Evolutionary conservation across 257 asterid species (phyloP).

Genomic region (Nicotiana paniculata): DNA sequence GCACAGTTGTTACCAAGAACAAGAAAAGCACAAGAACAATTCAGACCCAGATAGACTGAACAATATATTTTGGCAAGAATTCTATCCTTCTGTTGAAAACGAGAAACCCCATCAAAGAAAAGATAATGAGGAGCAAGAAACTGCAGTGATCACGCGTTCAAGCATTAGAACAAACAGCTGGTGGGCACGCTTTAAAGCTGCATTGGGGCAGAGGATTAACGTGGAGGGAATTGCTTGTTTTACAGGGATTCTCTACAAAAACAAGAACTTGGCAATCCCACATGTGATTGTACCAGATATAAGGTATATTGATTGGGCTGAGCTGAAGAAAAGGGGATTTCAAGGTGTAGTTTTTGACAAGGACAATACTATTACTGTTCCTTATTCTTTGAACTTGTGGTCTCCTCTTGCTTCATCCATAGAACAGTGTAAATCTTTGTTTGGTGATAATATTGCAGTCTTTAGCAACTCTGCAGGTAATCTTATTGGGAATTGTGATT

Average conservation of each 20-base stretch:
- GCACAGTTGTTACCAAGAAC: constrained; percentile 54
- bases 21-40: constrained; percentile 31
- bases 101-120: constrained; percentile 26
- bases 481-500: neutral
- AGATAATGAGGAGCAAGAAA: constrained; percentile 10
- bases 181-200: constrained; percentile 75
- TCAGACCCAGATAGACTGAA: constrained; percentile 22
- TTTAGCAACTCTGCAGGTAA: constrained; percentile 94
- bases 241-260: constrained; percentile 49
- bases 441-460: constrained; percentile 72
- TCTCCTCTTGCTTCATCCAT: constrained; percentile 61
- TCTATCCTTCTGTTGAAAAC: constrained; percentile 23
- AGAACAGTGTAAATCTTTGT: constrained; percentile 61
- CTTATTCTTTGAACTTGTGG: constrained; percentile 89
- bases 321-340: constrained; percentile 71
- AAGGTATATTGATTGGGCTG: constrained; percentile 70
- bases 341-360: constrained; percentile 91
- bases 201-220: constrained; percentile 87
- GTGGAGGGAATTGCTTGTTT: constrained; percentile 64
- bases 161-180: constrained; percentile 55
- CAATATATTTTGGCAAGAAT: constrained; percentile 28
- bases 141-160: constrained; percentile 14
- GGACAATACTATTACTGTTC: constrained; percentile 86
- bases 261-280: constrained; percentile 63
- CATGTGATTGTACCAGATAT: constrained; percentile 70